Base-by-base conservation (phyloP, 768 basidiomycete genomes). In the Krasilnikovozyma curviuscula region DNA sequence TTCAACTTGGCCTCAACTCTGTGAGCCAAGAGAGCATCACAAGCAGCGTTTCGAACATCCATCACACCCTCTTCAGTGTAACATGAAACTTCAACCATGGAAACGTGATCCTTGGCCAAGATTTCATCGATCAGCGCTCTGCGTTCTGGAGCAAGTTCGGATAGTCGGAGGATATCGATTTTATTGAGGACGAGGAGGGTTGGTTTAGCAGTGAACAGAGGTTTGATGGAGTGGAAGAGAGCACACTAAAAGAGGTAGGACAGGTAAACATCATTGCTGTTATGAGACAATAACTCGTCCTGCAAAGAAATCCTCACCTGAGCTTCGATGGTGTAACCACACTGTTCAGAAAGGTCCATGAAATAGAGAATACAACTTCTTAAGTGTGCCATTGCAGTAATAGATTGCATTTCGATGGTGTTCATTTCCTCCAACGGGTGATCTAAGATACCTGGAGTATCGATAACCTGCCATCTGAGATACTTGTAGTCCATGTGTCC, bases 371-470 rank as follows among this genome's bases (percentile, higher is more conserved):
- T 73, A 61, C 85, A 89, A 56, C 79, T 76, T 67, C 93, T 85
- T 38, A 98, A 68, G 67, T 98, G 93, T 7, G 93, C 93, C 53
- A 98, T 70, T 13, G 93, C 93, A 31, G 91, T 97, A 63, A 93
- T 93, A 58, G 84, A 89, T 71, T 98, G 93, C 91, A 97, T 98
- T 69, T 98, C 93, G 58, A 98, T 98, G 51, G 89, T 97, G 71
- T 97, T 97, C 93, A 98, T 97, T 44, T 98, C 93, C 66, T 98
- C 91, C 28, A 97, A 71, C 2, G 91, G 89, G 65, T 97, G 93
- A 63, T 98, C 93, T 56, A 98, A 73, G 50, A 98, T 80, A 50
- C 93, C 93, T 2, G 93, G 93, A 33, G 93, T 98, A 71, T 98
- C 93, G 59, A 98, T 95, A 43, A 98, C 91, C 65, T 98, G 93